Percentiles rank a stretch among this genome's conserved stretches.
These are phyloP conservation scores for Draba incana DNA, from an alignment of 345 rosid genomes.

Conservation along the genomic window DNA sequence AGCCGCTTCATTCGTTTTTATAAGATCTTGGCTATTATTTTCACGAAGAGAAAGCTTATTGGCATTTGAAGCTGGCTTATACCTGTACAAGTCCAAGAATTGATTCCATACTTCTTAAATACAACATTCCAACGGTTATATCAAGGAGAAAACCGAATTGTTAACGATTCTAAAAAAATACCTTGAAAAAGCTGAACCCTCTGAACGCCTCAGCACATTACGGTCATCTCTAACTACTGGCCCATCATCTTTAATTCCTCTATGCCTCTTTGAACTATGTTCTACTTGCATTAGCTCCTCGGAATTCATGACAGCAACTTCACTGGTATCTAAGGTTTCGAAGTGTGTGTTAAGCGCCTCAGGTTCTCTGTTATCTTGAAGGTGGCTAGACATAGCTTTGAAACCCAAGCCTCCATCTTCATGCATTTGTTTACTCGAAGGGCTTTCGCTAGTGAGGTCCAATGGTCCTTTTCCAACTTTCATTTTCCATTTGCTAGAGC, in stretches of 20 bases:
- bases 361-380: slow-evolving; percentile 32
- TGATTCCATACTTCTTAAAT: slow-evolving; percentile 12
- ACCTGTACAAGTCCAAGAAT: slow-evolving; percentile 51
- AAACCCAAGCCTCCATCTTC: slow-evolving; percentile 31
- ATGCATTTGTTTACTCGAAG: slow-evolving; percentile 42
- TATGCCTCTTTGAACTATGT: slow-evolving; percentile 47
- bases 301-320: slow-evolving; percentile 13
- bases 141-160: background rate
- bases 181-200: slow-evolving; percentile 84
- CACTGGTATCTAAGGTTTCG: slow-evolving; percentile 29
- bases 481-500: slow-evolving; percentile 41
- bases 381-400: slow-evolving; percentile 32
- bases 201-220: slow-evolving; percentile 72
- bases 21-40: slow-evolving; percentile 47
- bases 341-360: slow-evolving; percentile 29
- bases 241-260: slow-evolving; percentile 43
- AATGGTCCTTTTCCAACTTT: slow-evolving; percentile 41
- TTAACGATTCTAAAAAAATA: slow-evolving; percentile 33
- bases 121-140: slow-evolving; percentile 2
- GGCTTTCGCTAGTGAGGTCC: slow-evolving; percentile 39
- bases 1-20: slow-evolving; percentile 48
- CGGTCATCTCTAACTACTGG: slow-evolving; percentile 51
- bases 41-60: slow-evolving; percentile 59
- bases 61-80: slow-evolving; percentile 56
- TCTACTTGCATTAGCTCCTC: slow-evolving; percentile 27